Evolutionary conservation across 805 yeast species (phyloP).

Genomic region (Myxozyma lipomycoides): DNA sequence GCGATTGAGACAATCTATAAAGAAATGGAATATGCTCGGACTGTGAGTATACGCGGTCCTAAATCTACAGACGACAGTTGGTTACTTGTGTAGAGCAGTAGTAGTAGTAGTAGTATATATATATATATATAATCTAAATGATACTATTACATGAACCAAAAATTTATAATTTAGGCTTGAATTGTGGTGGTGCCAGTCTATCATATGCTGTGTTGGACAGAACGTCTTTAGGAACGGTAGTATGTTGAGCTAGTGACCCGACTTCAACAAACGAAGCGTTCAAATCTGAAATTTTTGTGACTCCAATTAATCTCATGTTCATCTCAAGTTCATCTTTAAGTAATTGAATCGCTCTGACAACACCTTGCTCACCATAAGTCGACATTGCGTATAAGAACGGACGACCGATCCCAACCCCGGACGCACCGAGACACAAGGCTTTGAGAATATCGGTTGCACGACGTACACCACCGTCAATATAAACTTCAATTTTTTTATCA

Average conservation of each 20-base stretch:
- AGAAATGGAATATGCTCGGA: slow-evolving; percentile 25
- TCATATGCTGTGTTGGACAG: slow-evolving; percentile 55
- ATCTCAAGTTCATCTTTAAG: slow-evolving; percentile 66
- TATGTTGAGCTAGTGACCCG: slow-evolving; percentile 42
- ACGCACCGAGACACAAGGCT: slow-evolving; percentile 73
- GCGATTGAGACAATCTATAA: slow-evolving; percentile 75
- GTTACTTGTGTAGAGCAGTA: too few species aligned
- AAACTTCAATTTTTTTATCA: slow-evolving; percentile 54
- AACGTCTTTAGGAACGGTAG: slow-evolving; percentile 50
- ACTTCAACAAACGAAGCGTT: slow-evolving; percentile 60
- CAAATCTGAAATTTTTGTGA: slow-evolving; percentile 54
- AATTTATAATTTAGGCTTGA: slow-evolving; percentile 39
- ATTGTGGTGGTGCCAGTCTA: slow-evolving; percentile 51
- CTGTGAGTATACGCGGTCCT: too few species aligned
- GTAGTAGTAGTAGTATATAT: too few species aligned
- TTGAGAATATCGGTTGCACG: slow-evolving; percentile 75
- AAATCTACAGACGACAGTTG: too few species aligned
- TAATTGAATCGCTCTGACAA: slow-evolving; percentile 57
- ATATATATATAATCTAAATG: too few species aligned
- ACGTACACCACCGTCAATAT: slow-evolving; percentile 72
- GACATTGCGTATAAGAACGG: slow-evolving; percentile 74
- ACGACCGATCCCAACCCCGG: slow-evolving; percentile 70
- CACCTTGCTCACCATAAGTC: slow-evolving; percentile 77
- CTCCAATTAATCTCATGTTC: slow-evolving; percentile 80
- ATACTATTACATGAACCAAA: too few species aligned